A percentile compares a stretch with the other conserved stretches of the same genome.
Conservation (phyloP, 2,329 filamentous ascomycete genomes). For the Rosellinia necatrix region DNA sequence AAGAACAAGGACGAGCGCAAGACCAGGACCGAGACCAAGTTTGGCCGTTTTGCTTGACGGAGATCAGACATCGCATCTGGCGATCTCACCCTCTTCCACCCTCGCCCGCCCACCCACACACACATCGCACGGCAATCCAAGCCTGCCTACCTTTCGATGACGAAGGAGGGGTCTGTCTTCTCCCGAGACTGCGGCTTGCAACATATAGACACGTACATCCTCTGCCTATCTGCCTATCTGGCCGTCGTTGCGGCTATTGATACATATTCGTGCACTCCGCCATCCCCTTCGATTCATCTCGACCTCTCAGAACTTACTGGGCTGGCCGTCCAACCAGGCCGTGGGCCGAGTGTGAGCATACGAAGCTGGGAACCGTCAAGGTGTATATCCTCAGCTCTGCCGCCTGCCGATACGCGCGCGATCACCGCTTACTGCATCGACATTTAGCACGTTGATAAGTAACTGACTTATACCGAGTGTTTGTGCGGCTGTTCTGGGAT, state of each 20-base stretch:
- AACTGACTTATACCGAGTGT: no score
- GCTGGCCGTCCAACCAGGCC: no score
- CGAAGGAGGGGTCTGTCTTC: constrained; percentile 9
- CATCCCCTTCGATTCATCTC: not conserved
- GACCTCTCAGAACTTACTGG: not conserved
- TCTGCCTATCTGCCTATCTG: constrained; percentile 2
- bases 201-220: constrained; percentile 13
- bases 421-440: constrained; percentile 18
- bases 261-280: constrained; percentile 7
- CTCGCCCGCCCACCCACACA: not conserved
- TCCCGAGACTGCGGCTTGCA: not conserved
- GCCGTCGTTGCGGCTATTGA: not conserved
- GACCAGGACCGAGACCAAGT: constrained; percentile 12
- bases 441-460: not conserved
- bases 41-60: constrained; percentile 1
- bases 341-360: not conserved
- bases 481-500: not conserved
- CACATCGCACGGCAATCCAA: constrained; percentile 3
- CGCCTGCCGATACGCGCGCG: constrained; percentile 5
- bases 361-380: not conserved
- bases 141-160: constrained; percentile 6
- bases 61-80: constrained; percentile 21
- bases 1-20: no score
- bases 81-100: constrained; percentile 17
- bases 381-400: not conserved